Evolutionary conservation across 495 filamentous ascomycete genomes (phyloP), one percentile per base, ranked within the genome.

Genomic region (Neurospora tetraspora): DNA sequence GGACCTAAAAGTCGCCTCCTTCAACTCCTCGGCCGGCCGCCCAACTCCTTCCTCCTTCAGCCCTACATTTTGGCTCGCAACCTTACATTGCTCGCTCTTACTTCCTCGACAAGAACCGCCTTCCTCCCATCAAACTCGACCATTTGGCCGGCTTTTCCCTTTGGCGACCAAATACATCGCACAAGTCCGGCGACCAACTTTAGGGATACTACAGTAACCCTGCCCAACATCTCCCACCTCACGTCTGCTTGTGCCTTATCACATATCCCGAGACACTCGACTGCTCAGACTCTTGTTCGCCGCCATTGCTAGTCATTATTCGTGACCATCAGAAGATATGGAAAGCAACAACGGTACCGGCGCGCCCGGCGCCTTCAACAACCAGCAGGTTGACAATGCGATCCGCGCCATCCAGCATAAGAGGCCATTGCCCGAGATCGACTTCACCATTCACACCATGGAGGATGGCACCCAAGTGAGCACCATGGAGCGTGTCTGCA

Each of bases 391-490:
- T 76, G 88, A 90, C 78, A 90, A 90, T 86, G 86, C 88, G 71
- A 87, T 90, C 73, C 92, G 92, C 78, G 96, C 95, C 70, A 91
- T 99, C 80, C 89, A 88, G 78, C 88, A 98, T 74, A 99, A 98
- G 89, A 93, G 91, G 83, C 93, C 94, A 68, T 88, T 94, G 68
- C 96, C 96, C 39, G 96, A 99, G 86, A 98, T 99, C 80, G 96
- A 99, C 83, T 98, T 98, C 81, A 94, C 94, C 69, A 88, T 99
- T 77, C 96, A 99, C 82, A 94, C 91, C 61, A 97, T 98, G 94
- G 96, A 99, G 83, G 96, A 99, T 88, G 93, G 93, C 76, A 89
- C 88, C 36, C 91, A 97, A 82, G 96, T 99, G 80, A 98, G 91
- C 86, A 99, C 96, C 69, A 82, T 91, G 82, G 96, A 99, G 80